Evolutionary conservation across 768 basidiomycete genomes (phyloP).

Genomic region (Russula earlei): DNA sequence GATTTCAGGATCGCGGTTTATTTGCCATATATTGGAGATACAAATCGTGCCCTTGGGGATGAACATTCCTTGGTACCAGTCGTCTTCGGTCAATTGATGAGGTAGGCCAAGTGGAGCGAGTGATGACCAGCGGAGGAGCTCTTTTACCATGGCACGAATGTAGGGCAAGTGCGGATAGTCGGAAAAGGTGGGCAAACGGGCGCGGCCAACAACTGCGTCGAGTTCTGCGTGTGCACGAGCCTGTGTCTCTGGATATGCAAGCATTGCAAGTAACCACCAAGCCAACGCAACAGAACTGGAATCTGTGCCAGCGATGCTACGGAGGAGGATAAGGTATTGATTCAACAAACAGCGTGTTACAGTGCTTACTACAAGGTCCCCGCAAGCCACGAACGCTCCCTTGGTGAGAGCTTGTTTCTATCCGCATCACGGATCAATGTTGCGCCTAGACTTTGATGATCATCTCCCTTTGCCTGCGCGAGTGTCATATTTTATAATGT

Average conservation of each 20-base stretch:
- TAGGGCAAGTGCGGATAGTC: neutral
- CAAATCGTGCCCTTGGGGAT: neutral
- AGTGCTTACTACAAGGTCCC: conserved; percentile 4
- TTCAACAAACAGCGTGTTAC: no score
- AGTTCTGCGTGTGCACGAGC: neutral
- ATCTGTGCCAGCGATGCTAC: neutral
- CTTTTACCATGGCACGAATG: neutral
- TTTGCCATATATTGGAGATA: neutral
- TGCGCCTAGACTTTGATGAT: neutral
- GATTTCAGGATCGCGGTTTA: neutral
- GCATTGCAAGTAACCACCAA: neutral
- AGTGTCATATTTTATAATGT: neutral
- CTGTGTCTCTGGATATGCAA: neutral
- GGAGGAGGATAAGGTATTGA: neutral
- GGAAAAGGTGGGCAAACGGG: neutral
- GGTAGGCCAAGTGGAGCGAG: neutral
- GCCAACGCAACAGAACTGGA: neutral
- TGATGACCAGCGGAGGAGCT: neutral
- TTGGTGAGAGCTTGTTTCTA: neutral
- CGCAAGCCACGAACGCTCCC: conserved; percentile 7
- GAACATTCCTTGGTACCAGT: neutral
- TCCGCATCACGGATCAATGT: neutral
- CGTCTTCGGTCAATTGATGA: neutral
- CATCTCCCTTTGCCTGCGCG: neutral
- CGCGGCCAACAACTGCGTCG: neutral